Evolutionary conservation across 2,329 filamentous ascomycete genomes (phyloP), one percentile per base, ranked within the genome.

Genomic region (Trichoderma sp.): DNA sequence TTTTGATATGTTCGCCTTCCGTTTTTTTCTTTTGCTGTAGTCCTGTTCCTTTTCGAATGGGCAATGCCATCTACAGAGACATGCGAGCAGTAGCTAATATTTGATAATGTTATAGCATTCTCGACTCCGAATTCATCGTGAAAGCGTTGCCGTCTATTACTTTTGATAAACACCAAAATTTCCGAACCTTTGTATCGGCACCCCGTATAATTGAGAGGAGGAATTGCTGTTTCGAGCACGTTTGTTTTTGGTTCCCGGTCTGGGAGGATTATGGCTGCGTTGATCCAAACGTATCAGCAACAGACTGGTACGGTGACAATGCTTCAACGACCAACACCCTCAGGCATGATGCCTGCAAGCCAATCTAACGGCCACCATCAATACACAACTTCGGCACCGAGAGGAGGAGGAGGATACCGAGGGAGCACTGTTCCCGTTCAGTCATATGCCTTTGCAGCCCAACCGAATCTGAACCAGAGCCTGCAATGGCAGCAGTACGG

Each of bases 281-380:
- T 96, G 88, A 93, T 95, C 82, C 94, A 96, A 86, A 91, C 93
- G 77, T 94, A 93, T 83, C 91, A 93, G 81, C 92, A 94, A 86
- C 93, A 94, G 85, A 91, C 92, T 82, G 88, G 89, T 84, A 92
- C 93, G 79, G 89, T 92, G 81, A 92, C 92, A 78, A 93, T 95
- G 89, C 91, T 95, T 81, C 93, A 95, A 84, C 91, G 92, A 83
- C 91, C 92, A 77, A 88, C 89, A 73, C 92, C 93, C 76, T 81
- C 80, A 64, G 78, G 80, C 79, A 84, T 85, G 79, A 90, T 92
- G 83, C 83, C 88, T 74, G 82, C 85, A 68, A 82, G 86, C 74
- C 89, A 89, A 80, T 81, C 85, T 72, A 89, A 90, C 77, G 81
- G 85, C 41, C 85, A 83, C 77, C 87, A 89, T 77, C 87, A 88